Evolutionary conservation across 345 rosid species (phyloP).

Genomic region (Eucalyptus cloeziana): DNA sequence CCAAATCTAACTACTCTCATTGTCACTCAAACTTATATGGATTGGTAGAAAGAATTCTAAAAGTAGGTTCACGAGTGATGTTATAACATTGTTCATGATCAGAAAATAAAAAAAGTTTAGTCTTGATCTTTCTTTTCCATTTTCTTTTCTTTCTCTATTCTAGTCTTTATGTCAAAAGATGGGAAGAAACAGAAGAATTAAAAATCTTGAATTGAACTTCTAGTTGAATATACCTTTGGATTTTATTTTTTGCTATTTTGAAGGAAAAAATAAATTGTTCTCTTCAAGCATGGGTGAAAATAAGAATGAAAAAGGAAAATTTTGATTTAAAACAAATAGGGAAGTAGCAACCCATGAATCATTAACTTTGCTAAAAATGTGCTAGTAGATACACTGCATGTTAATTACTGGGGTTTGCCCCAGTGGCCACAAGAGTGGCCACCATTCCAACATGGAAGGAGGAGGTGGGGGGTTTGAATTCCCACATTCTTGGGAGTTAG

Average conservation of each 20-base stretch:
- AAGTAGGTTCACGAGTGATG: rapidly evolving
- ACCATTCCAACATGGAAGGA: no score
- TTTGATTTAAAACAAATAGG: neutral
- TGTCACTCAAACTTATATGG: neutral
- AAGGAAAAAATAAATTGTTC: neutral
- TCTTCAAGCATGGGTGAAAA: neutral
- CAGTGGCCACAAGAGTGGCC: no score
- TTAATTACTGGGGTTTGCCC: no score
- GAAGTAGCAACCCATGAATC: neutral
- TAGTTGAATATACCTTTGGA: neutral
- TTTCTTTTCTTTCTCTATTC: neutral
- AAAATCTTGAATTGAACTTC: neutral
- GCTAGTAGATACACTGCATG: rapidly evolving
- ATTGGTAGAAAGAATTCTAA: neutral
- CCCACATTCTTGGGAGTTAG: no score
- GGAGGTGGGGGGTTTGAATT: no score
- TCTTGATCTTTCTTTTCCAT: no score
- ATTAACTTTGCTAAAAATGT: neutral
- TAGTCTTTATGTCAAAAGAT: neutral
- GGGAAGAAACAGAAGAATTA: neutral
- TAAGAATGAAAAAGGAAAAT: neutral
- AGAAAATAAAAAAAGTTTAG: neutral
- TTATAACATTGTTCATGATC: neutral
- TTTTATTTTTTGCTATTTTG: no score
- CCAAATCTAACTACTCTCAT: neutral